phyloP scores from a whole-genome alignment of 208 protist genomes.

The Trypanosoma vivax region DNA sequence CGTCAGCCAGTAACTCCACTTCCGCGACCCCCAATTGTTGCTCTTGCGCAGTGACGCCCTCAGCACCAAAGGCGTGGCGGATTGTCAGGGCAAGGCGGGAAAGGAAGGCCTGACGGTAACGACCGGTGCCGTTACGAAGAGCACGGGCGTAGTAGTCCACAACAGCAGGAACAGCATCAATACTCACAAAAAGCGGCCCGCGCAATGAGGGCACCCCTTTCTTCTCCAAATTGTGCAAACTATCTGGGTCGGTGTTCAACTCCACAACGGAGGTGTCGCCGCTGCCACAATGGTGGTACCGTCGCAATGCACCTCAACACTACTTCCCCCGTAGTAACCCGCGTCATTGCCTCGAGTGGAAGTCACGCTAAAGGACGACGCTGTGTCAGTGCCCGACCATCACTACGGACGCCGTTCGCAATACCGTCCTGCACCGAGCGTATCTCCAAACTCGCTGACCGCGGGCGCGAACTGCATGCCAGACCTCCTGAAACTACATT shows the following conservation, averaged over 20 bases:
- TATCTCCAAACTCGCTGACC: conserved; percentile 62
- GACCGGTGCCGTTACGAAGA: conserved; percentile 34
- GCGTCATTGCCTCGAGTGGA: neutral
- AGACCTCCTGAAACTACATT: too few species aligned
- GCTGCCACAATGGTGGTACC: conserved; percentile 59
- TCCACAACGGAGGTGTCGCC: conserved; percentile 59
- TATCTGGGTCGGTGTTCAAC: conserved; percentile 9
- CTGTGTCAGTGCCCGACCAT: conserved; percentile 76
- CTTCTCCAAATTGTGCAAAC: neutral
- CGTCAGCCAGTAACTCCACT: conserved; percentile 33
- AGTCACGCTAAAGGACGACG: conserved; percentile 40
- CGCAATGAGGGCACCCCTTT: conserved; percentile 14
- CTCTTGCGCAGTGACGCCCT: conserved; percentile 39
- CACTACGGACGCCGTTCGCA: conserved; percentile 51
- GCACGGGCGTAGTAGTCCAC: conserved; percentile 52
- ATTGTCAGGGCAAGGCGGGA: conserved; percentile 45
- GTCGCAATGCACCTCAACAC: conserved; percentile 43
- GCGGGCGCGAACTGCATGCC: conserved; percentile 14
- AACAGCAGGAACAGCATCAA: conserved; percentile 64
- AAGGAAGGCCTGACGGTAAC: conserved; percentile 61
- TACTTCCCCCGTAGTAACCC: conserved; percentile 43
- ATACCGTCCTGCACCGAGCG: conserved; percentile 66
- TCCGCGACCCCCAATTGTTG: conserved; percentile 56
- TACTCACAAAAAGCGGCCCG: conserved; percentile 49
- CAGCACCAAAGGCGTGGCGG: conserved; percentile 59